Base-by-base conservation (phyloP, 495 filamentous ascomycete species). In the Penicillium soppii region DNA sequence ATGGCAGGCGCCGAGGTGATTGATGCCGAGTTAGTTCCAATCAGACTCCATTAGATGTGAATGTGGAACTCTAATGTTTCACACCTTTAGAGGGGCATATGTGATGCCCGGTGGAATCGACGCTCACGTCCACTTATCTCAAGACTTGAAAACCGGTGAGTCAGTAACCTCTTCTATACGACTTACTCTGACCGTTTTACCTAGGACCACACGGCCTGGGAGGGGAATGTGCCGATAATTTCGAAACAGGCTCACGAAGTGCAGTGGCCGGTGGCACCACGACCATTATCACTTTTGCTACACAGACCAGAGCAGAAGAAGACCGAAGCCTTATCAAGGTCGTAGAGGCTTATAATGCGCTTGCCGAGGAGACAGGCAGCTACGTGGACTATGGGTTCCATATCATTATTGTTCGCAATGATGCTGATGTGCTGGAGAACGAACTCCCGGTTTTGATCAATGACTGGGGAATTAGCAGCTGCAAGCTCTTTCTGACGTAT, bases 201-300 rank as follows among this genome's bases (percentile, higher is more conserved):
- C 0, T 23, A 47, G 50, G 50, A 20, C 47, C 54, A 6, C 47
- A 56, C 23, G 54, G 47, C 10, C 47, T 56, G 3, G 54, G 54
- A 1, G 54, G 54, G 1, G 49, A 52, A 39, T 53, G 54, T 20
- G 10, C 37, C 12, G 54, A 57, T 19, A 57, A 53, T 25, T 57
- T 52, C 22, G 54, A 57, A 20, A 57, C 54, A 7, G 54, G 54
- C 0, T 52, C 78, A 2, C 61, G 77, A 42, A 79, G 74, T 36
- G 80, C 80, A 9, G 71, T 82, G 47, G 74, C 73, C 5, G 80
- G 82, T 33, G 81, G 81, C 22, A 83, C 76, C n/a, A 83, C 81
- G 0, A 81, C 81, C 3, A 73, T 83, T 37, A 72, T 83, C 13
- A 69, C 77, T 4, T 83, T 85, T 49, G 81, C 80, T 6, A 52